Conservation (phyloP, 31 red algal genomes). For the Asparagopsis taxiformis region DNA sequence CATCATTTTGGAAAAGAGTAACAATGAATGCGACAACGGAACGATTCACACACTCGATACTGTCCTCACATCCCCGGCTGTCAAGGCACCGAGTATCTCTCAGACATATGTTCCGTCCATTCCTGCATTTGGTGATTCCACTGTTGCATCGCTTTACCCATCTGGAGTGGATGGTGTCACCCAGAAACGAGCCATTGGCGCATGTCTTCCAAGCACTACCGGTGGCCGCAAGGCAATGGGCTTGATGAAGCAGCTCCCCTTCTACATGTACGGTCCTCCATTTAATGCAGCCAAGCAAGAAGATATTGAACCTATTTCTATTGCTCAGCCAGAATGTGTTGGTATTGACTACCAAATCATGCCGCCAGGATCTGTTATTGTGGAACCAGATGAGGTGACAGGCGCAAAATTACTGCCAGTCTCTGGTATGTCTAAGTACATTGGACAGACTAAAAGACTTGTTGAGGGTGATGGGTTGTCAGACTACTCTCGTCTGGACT, state of each 20-base stretch:
- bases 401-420: slow-evolving; percentile 64
- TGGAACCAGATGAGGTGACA: slow-evolving; percentile 60
- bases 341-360: slow-evolving; percentile 76
- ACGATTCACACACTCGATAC: slow-evolving; percentile 43
- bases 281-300: slow-evolving; percentile 72
- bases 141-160: slow-evolving; percentile 9
- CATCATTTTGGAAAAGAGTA: slow-evolving; percentile 1
- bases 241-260: slow-evolving; percentile 59
- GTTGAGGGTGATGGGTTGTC: slow-evolving; percentile 47
- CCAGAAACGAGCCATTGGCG: background rate
- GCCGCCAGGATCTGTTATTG: slow-evolving; percentile 68
- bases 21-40: slow-evolving; percentile 57
- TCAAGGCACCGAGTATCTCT: slow-evolving; percentile 14
- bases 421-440: slow-evolving; percentile 81
- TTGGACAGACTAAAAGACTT: slow-evolving; percentile 71
- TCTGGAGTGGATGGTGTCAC: background rate
- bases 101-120: slow-evolving; percentile 28
- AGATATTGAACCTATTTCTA: slow-evolving; percentile 82
- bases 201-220: slow-evolving; percentile 12
- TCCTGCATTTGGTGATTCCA: slow-evolving; percentile 7
- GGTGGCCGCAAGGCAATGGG: slow-evolving; percentile 78
- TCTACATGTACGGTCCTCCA: slow-evolving; percentile 79
- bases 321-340: slow-evolving; percentile 31
- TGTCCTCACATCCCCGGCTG: slow-evolving; percentile 9
- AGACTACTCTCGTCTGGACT: slow-evolving; percentile 64